Conservation (phyloP, 441 rosid species). For the Biscutella auriculata region DNA sequence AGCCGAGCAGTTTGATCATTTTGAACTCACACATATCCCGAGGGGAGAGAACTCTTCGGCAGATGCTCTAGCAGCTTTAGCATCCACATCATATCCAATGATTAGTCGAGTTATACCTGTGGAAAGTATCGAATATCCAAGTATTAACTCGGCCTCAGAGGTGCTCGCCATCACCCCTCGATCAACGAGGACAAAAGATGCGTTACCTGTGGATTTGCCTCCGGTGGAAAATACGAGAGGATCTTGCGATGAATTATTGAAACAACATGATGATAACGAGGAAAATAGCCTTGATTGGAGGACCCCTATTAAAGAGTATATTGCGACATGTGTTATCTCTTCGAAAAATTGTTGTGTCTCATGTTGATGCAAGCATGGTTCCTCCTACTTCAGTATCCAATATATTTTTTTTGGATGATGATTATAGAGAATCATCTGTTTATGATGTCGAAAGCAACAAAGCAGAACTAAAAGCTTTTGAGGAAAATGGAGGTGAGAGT, state of each 20-base stretch:
- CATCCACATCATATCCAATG: neutral
- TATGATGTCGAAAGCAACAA: conserved; percentile 41
- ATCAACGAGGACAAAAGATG: too few relatives aligned
- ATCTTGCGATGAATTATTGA: too few relatives aligned
- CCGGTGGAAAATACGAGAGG: too few relatives aligned
- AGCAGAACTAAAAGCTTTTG: conserved; percentile 41
- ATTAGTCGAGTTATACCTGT: neutral
- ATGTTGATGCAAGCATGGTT: conserved; percentile 24
- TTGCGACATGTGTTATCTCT: too few relatives aligned
- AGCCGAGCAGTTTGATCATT: neutral
- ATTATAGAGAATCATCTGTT: conserved; percentile 41
- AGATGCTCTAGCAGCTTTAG: neutral
- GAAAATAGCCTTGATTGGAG: too few relatives aligned
- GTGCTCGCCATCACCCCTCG: too few relatives aligned
- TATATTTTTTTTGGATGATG: conserved; percentile 38
- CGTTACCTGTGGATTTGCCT: too few relatives aligned
- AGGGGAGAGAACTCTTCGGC: neutral
- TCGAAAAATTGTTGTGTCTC: conserved; percentile 21
- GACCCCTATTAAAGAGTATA: too few relatives aligned
- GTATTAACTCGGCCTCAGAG: neutral
- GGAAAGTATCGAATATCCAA: neutral
- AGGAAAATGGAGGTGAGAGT: conserved; percentile 51
- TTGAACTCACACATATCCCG: neutral
- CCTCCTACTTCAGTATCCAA: conserved; percentile 41
- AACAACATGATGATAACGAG: too few relatives aligned